phyloP scores from a whole-genome alignment of 2,329 filamentous ascomycete species.

The Diaporthe velutina region DNA sequence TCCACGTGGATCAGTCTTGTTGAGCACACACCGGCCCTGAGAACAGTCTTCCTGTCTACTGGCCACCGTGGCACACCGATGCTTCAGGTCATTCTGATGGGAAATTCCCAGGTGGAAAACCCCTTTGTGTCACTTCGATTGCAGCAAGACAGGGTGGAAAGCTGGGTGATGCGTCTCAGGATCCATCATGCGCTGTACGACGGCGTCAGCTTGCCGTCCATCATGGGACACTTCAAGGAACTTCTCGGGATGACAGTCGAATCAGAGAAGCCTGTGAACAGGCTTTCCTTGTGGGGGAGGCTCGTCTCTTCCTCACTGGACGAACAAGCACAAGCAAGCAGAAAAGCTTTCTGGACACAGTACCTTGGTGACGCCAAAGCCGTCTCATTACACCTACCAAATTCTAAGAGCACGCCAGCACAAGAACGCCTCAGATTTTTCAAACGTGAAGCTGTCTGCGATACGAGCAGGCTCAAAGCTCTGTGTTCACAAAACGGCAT shows the following conservation, averaged over 20 bases:
- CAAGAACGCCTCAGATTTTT: conserved; percentile 51
- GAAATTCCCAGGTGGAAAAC: background rate
- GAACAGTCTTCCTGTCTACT: conserved; percentile 75
- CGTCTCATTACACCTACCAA: conserved; percentile 38
- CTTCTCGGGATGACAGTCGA: conserved; percentile 38
- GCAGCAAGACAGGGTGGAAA: conserved; percentile 35
- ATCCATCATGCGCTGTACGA: conserved; percentile 94
- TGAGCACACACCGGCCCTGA: conserved; percentile 70
- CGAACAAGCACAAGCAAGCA: conserved; percentile 36
- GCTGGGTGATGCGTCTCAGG: conserved; percentile 61
- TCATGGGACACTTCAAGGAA: conserved; percentile 62
- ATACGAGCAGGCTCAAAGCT: conserved; percentile 55
- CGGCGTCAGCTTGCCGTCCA: conserved; percentile 78
- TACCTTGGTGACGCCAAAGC: conserved; percentile 51
- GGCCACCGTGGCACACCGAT: conserved; percentile 62
- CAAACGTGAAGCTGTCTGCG: conserved; percentile 58
- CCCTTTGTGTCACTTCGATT: conserved; percentile 45
- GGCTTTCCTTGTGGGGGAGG: conserved; percentile 45
- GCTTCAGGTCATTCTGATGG: conserved; percentile 70
- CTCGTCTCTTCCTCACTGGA: conserved; percentile 40
- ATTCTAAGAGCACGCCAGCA: background rate
- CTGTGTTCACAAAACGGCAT: conserved; percentile 64
- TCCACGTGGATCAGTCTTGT: conserved; percentile 74
- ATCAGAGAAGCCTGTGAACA: too few relatives aligned
- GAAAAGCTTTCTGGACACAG: conserved; percentile 55